Evolutionary conservation across 441 rosid genomes (phyloP), one percentile per base, ranked within the genome.

Genomic region (Breynia disticha): DNA sequence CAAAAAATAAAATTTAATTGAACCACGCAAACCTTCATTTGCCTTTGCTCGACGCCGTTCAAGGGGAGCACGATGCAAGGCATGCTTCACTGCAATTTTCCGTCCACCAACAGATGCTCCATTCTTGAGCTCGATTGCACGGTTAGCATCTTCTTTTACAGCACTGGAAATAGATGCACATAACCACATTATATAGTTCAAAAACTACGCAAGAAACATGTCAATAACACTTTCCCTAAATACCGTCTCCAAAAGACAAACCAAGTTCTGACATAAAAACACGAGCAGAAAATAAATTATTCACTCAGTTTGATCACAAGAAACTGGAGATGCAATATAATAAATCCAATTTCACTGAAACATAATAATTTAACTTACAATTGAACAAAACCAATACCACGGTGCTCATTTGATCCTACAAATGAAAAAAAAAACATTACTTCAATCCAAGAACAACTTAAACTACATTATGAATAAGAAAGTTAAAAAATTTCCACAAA

Each of bases 331-430:
- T n/a, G n/a, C n/a, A n/a, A n/a, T n/a, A n/a, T n/a, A n/a, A n/a
- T n/a, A n/a, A n/a, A n/a, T n/a, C 35, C 8, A 5, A 28, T 28
- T 28, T 28, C 7, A 16, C 8, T 37, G 37, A 42, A 7, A 17
- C 13, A 19, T 19, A 50, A 16, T 41, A 11, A 41, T 19, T 12
- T 18, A 53, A 79, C 98, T 82, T 75, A 91, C 97, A 86, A 91
- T 56, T 75, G 87, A 67, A 91, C 95, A 63, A 76, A 88, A 14
- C 79, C 91, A 52, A 86, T 71, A 42, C 97, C 97, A 0, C 94
- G 90, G 75, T 91, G 89, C 65, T 86, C 94, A 19, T 76, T 68
- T n/a, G 98, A 76, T 16, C 98, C 95, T 87, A 82, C 51, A 16
- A 71, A 41, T 50, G 44, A 41, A 41, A 41, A 41, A 9, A 41